Conservation (phyloP, 2,329 filamentous ascomycete genomes). For the Thelonectria rubi region DNA sequence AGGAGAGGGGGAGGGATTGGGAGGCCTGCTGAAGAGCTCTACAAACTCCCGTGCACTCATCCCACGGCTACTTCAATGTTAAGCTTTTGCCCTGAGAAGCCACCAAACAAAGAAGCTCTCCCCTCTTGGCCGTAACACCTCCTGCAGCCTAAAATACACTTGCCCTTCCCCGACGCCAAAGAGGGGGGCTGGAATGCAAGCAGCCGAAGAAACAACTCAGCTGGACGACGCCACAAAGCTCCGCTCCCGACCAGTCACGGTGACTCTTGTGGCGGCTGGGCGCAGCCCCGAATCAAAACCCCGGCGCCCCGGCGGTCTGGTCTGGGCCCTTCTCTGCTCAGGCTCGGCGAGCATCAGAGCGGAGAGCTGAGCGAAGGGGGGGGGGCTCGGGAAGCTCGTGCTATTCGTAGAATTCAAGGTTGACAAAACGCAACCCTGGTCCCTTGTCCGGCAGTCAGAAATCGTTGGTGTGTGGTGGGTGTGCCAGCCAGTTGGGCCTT, state of each 20-base stretch:
- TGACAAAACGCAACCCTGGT: too few relatives aligned
- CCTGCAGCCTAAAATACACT: neutral
- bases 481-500: conserved; percentile 12
- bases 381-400: neutral
- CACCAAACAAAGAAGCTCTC: too few relatives aligned
- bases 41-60: too few relatives aligned
- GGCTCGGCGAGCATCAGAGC: neutral
- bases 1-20: neutral
- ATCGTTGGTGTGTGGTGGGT: conserved; percentile 1
- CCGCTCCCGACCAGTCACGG: neutral
- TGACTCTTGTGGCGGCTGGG: conserved; percentile 8
- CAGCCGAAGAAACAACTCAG: conserved; percentile 13
- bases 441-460: conserved; percentile 6
- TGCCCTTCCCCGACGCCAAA: too few relatives aligned
- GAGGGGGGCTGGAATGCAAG: conserved; percentile 8
- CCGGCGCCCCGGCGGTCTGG: too few relatives aligned
- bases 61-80: too few relatives aligned
- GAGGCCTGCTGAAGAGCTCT: neutral
- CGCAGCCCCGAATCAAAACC: too few relatives aligned
- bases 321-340: too few relatives aligned
- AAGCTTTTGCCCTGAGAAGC: neutral
- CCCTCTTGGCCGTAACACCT: too few relatives aligned
- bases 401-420: neutral
- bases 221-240: conserved; percentile 13
- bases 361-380: conserved; percentile 4